These are phyloP conservation scores for Fraxinus quadrangulata DNA, from an alignment of 257 asterid genomes.

Conservation along the genomic window DNA sequence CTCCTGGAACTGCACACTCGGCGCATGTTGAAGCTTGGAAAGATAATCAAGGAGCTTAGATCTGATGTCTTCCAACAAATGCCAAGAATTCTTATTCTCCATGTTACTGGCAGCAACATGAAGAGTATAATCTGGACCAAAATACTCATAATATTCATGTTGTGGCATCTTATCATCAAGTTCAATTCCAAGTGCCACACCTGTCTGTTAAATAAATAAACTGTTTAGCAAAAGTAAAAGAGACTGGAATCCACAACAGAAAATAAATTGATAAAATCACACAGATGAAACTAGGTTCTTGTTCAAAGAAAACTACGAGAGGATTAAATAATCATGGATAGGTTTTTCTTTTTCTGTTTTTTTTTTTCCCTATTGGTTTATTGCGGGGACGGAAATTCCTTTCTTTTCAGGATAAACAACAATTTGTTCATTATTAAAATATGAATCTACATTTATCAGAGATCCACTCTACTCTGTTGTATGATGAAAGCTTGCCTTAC, in stretches of 20 bases:
- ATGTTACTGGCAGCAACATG: conserved; percentile 73
- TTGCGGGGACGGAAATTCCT: background rate
- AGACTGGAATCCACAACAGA: background rate
- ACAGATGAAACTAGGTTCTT: background rate
- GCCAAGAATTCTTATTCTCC: conserved; percentile 67
- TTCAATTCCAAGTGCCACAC: conserved; percentile 67
- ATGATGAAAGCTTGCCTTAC: background rate
- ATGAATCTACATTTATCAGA: background rate
- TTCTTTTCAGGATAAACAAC: background rate
- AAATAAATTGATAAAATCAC: background rate
- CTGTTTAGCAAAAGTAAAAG: conserved; percentile 27
- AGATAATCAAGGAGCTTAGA: conserved; percentile 66
- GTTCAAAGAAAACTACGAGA: background rate
- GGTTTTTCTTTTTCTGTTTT: background rate
- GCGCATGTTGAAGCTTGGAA: conserved; percentile 67
- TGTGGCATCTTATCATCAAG: conserved; percentile 72
- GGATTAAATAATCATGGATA: background rate
- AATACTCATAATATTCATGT: conserved; percentile 66
- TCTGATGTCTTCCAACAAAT: conserved; percentile 55
- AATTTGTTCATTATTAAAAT: background rate
- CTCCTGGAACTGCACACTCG: conserved; percentile 71
- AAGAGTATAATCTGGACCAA: conserved; percentile 64
- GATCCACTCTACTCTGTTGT: background rate
- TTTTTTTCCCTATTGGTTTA: background rate
- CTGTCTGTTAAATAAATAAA: conserved; percentile 47